A percentile compares a stretch with the other conserved stretches of the same genome.
These are phyloP conservation scores for Leptomonas seymouri DNA, from an alignment of 208 protist species.

Conservation along the genomic window DNA sequence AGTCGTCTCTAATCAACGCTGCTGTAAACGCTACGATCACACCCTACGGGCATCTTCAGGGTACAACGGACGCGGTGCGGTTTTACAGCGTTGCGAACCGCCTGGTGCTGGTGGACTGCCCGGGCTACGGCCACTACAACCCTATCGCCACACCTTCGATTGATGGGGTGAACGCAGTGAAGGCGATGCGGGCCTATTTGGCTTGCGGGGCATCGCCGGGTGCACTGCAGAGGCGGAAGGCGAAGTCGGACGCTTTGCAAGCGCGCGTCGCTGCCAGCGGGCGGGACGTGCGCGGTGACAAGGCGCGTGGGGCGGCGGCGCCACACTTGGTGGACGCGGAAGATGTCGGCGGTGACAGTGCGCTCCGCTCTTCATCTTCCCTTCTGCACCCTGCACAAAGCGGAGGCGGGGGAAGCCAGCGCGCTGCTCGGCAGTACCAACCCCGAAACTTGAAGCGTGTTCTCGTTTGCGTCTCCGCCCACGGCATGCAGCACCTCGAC, in stretches of 20 bases:
- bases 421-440: constrained; percentile 8
- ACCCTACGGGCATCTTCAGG: constrained; percentile 85
- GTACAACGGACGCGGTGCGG: constrained; percentile 73
- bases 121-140: constrained; percentile 88
- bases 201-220: constrained; percentile 22
- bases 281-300: background rate
- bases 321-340: background rate
- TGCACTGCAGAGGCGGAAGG: background rate
- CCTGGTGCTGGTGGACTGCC: constrained; percentile 83
- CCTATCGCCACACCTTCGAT: constrained; percentile 58
- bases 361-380: background rate
- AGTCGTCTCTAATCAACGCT: constrained; percentile 88
- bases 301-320: background rate
- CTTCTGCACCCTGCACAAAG: background rate
- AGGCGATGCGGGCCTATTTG: constrained; percentile 76
- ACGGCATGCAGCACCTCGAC: constrained; percentile 81
- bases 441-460: constrained; percentile 73
- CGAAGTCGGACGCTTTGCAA: background rate
- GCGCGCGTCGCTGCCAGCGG: too few species aligned
- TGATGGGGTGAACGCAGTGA: constrained; percentile 76
- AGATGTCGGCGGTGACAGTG: background rate
- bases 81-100: constrained; percentile 81
- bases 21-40: constrained; percentile 83
- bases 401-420: background rate
- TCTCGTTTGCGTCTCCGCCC: constrained; percentile 79